These are phyloP conservation scores for Boletus rubescentipes DNA, from an alignment of 768 basidiomycete genomes.

Conservation along the genomic window DNA sequence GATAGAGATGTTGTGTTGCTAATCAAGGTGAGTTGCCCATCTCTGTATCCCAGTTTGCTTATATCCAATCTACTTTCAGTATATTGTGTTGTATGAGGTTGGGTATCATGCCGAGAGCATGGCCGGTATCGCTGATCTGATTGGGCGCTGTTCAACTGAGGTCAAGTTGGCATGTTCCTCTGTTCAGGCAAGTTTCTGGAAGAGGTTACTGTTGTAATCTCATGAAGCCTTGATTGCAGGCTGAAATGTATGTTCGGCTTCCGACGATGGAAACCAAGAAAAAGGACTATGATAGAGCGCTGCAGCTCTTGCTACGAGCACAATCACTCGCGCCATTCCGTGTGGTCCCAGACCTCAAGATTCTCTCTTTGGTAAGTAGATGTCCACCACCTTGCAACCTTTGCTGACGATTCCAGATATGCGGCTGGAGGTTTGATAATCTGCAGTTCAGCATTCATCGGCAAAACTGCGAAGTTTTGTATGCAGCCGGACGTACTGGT, in stretches of 20 bases:
- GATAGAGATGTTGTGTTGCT: slow-evolving; percentile 4
- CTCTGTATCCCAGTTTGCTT: neutral
- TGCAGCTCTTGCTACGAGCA: neutral
- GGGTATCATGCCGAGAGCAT: slow-evolving; percentile 13
- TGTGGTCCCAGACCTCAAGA: neutral
- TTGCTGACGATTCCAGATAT: slow-evolving; percentile 2
- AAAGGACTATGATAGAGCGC: neutral
- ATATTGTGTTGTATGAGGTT: slow-evolving; percentile 7
- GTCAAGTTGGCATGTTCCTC: neutral
- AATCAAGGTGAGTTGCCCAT: neutral
- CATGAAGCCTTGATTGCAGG: neutral
- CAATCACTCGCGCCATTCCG: slow-evolving; percentile 6
- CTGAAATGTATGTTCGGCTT: slow-evolving; percentile 8
- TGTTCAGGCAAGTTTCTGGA: slow-evolving; percentile 5
- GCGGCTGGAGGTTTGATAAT: slow-evolving; percentile 13
- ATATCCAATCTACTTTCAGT: neutral
- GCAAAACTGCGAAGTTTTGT: slow-evolving; percentile 3
- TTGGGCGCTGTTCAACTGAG: slow-evolving; percentile 1
- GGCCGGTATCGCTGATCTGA: slow-evolving; percentile 5
- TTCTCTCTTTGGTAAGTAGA: neutral
- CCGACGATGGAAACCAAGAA: slow-evolving; percentile 1
- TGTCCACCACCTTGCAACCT: neutral
- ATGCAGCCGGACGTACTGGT: neutral
- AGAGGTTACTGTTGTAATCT: neutral
- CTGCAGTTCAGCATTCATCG: neutral